Percentiles rank a stretch among this genome's conserved stretches.
Evolutionary conservation across 2,329 filamentous ascomycete genomes (phyloP).

Genomic region (Monilinia laxa): DNA sequence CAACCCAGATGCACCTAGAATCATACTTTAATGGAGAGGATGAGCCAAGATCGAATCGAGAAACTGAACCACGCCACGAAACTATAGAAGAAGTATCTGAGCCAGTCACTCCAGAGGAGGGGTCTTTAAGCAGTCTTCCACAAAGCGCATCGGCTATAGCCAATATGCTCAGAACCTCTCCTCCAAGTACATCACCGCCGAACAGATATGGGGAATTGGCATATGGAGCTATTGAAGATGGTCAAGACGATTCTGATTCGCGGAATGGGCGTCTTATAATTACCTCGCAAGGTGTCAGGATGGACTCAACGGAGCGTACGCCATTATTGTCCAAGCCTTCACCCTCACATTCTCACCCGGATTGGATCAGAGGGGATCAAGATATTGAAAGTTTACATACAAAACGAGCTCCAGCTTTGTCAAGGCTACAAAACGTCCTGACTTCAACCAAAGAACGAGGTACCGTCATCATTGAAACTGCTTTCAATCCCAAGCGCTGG

Average conservation of each 20-base stretch:
- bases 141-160: conserved; percentile 49
- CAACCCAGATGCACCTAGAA: conserved; percentile 34
- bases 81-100: conserved; percentile 64
- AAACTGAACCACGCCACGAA: conserved; percentile 43
- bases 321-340: conserved; percentile 35
- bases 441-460: conserved; percentile 33
- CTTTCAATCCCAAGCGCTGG: conserved; percentile 69
- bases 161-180: conserved; percentile 49
- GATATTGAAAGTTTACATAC: conserved; percentile 38
- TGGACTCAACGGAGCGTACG: conserved; percentile 36
- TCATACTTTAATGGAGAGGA: conserved; percentile 34
- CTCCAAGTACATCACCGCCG: conserved; percentile 33
- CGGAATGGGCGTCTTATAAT: conserved; percentile 32
- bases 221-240: conserved; percentile 24
- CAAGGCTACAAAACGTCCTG: conserved; percentile 35
- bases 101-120: conserved; percentile 50
- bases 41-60: conserved; percentile 30
- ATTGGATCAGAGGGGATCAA: conserved; percentile 38
- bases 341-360: conserved; percentile 31
- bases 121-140: conserved; percentile 37
- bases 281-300: conserved; percentile 30
- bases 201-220: conserved; percentile 19
- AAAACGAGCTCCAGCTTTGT: conserved; percentile 32
- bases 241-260: conserved; percentile 12
- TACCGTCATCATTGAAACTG: conserved; percentile 30